Percentiles rank a stretch among this genome's conserved stretches.
These are phyloP conservation scores for Quercus parvula DNA, from an alignment of 306 rosid genomes.

Conservation along the genomic window DNA sequence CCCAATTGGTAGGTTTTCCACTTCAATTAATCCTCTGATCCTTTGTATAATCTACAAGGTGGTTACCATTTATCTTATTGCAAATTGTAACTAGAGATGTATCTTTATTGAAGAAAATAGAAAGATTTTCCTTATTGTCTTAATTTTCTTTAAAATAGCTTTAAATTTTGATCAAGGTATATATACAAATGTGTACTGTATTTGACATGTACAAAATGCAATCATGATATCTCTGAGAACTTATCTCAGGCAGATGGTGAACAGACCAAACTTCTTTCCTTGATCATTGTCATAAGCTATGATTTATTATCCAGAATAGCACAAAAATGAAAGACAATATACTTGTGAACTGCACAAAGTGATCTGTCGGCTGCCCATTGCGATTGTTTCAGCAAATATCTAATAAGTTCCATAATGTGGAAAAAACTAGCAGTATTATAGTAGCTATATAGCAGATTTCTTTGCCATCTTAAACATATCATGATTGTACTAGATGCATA, in stretches of 20 bases:
- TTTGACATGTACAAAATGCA: neutral
- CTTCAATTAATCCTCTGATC: slow-evolving; percentile 18
- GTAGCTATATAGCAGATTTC: neutral
- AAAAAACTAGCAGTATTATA: neutral
- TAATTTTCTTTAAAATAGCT: neutral
- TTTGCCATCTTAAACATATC: neutral
- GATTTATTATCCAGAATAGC: neutral
- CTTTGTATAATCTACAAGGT: slow-evolving; percentile 14
- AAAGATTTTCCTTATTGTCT: neutral
- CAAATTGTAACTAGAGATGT: neutral
- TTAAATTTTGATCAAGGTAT: neutral
- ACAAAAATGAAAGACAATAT: neutral
- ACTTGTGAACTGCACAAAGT: neutral
- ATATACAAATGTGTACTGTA: neutral
- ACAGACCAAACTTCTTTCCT: neutral
- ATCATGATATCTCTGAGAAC: neutral
- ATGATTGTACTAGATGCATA: neutral
- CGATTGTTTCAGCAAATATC: neutral
- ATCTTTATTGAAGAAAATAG: neutral
- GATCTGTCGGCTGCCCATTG: neutral
- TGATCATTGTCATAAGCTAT: neutral
- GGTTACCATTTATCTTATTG: neutral
- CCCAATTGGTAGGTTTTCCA: slow-evolving; percentile 74
- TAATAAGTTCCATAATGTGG: neutral
- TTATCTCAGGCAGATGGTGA: neutral